Percentiles rank a stretch among this genome's conserved stretches.
These are phyloP conservation scores for Fusarium udum DNA, from an alignment of 2,329 filamentous ascomycete genomes.

Conservation along the genomic window DNA sequence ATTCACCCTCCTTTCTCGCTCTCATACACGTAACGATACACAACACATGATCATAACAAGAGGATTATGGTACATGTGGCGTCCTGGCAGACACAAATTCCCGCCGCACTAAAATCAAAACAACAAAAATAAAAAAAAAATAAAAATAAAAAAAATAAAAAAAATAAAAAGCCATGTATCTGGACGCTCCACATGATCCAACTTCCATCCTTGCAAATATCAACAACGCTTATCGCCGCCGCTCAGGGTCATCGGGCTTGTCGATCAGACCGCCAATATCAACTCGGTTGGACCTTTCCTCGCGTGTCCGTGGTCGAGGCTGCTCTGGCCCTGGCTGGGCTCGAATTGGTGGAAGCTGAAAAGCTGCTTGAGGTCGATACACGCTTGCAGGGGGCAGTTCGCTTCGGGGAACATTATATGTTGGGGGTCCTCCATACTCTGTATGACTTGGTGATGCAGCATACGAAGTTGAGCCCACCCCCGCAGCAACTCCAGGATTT, in stretches of 20 bases:
- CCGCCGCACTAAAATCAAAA: constrained; percentile 15
- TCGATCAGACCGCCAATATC: constrained; percentile 72
- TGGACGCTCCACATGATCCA: neutral
- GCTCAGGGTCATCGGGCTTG: constrained; percentile 56
- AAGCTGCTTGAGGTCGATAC: constrained; percentile 48
- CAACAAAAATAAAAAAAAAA: constrained; percentile 33
- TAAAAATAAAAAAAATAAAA: constrained; percentile 32
- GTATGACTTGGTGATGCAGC: constrained; percentile 55
- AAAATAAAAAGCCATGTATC: neutral
- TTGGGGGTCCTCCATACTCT: constrained; percentile 58
- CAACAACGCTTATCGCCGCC: constrained; percentile 38
- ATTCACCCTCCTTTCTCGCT: constrained; percentile 2
- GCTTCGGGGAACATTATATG: constrained; percentile 64
- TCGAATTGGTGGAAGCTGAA: constrained; percentile 61
- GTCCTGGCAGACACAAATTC: constrained; percentile 1
- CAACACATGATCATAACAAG: constrained; percentile 7
- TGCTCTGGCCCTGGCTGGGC: constrained; percentile 50
- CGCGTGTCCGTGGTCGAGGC: constrained; percentile 46
- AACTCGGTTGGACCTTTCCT: constrained; percentile 63
- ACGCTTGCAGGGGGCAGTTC: constrained; percentile 54
- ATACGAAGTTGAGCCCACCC: constrained; percentile 48
- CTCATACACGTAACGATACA: constrained; percentile 20
- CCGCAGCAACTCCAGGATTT: constrained; percentile 10
- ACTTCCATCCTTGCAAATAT: constrained; percentile 30
- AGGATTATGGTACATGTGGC: constrained; percentile 21